Conservation (phyloP, 2,329 filamentous ascomycete genomes). For the Colletotrichum paranaense region DNA sequence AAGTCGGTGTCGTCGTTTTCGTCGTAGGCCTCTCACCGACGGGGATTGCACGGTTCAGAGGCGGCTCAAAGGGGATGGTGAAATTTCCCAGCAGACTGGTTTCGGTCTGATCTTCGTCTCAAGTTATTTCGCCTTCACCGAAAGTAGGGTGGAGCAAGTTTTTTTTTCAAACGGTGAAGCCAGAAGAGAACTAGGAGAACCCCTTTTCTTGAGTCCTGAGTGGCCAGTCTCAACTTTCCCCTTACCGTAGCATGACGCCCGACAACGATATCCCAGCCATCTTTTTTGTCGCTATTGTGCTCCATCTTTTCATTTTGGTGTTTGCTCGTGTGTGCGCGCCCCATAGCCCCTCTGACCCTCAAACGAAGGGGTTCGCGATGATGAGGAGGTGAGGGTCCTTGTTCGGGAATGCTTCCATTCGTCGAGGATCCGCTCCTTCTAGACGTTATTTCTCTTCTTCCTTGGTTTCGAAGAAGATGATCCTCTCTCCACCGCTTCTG, state of each 20-base stretch:
- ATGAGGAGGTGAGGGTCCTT: background rate
- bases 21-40: background rate
- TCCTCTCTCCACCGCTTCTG: background rate
- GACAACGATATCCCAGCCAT: conserved; percentile 25
- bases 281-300: background rate
- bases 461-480: background rate
- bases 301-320: background rate
- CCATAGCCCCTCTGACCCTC: background rate
- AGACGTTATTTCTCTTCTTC: conserved; percentile 11
- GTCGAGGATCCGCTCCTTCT: conserved; percentile 15
- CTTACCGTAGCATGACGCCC: background rate
- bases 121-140: conserved; percentile 24
- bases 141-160: background rate
- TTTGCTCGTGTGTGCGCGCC: background rate
- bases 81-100: conserved; percentile 16
- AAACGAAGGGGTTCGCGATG: background rate
- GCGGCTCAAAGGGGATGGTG: background rate
- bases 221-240: background rate
- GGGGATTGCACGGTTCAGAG: conserved; percentile 6
- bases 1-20: background rate
- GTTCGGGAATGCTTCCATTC: background rate
- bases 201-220: background rate
- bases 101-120: conserved; percentile 33
- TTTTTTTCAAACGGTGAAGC: background rate
- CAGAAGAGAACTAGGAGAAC: background rate